phyloP scores from a whole-genome alignment of 306 rosid species.

The Pueraria montana region DNA sequence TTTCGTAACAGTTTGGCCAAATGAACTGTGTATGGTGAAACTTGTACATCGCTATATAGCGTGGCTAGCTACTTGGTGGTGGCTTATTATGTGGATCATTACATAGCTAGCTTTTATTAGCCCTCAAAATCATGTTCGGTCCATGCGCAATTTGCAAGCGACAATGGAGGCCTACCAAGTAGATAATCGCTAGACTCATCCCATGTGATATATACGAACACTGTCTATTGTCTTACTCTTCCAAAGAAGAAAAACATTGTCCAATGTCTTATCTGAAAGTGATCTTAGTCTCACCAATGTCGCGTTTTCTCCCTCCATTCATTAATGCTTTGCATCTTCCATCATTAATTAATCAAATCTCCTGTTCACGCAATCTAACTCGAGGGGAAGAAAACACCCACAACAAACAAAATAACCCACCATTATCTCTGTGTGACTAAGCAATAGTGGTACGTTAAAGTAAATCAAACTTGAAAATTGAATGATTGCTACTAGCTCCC shows the following conservation, averaged over 20 bases:
- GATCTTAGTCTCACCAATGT: constrained; percentile 51
- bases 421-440: constrained; percentile 15
- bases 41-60: background rate
- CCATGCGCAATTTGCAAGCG: constrained; percentile 41
- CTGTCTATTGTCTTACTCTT: constrained; percentile 61
- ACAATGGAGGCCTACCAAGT: constrained; percentile 58
- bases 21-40: background rate
- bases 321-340: constrained; percentile 45
- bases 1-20: background rate
- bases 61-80: background rate
- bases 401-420: constrained; percentile 48
- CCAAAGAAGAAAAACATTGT: constrained; percentile 35
- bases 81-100: background rate
- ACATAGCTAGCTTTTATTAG: constrained; percentile 22
- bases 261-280: constrained; percentile 49
- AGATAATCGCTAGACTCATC: constrained; percentile 42
- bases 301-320: constrained; percentile 52
- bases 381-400: constrained; percentile 49
- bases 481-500: constrained; percentile 39
- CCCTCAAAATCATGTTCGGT: constrained; percentile 14
- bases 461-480: constrained; percentile 28
- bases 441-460: constrained; percentile 6
- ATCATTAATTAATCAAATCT: constrained; percentile 46
- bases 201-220: constrained; percentile 58
- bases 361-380: constrained; percentile 47